Percentiles rank a stretch among this genome's conserved stretches.
Evolutionary conservation across 768 basidiomycete genomes (phyloP).

Genomic region (Auricularia auricula-judae): DNA sequence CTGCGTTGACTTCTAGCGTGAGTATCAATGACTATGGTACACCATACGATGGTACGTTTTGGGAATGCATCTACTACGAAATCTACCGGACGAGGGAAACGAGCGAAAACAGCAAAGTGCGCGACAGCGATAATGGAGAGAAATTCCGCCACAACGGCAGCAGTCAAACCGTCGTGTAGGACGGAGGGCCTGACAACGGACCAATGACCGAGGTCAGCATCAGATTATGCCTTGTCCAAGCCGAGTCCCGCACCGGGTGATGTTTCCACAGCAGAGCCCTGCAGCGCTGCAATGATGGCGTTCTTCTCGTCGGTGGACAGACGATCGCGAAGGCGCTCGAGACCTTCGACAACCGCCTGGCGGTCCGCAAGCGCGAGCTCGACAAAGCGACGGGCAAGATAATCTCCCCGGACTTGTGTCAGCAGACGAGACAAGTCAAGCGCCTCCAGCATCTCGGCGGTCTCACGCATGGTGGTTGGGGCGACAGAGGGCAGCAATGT

Average conservation of each 20-base stretch:
- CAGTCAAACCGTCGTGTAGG: slow-evolving; percentile 2
- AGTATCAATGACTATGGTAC: not conserved
- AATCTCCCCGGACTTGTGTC: slow-evolving; percentile 56
- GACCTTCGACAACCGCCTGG: slow-evolving; percentile 64
- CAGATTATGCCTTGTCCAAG: not conserved
- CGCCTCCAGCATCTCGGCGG: slow-evolving; percentile 58
- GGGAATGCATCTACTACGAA: not conserved
- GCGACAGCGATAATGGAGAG: not conserved
- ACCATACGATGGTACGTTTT: not conserved
- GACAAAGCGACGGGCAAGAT: slow-evolving; percentile 55
- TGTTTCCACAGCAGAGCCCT: slow-evolving; percentile 16
- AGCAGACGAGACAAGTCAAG: slow-evolving; percentile 55
- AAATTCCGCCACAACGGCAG: not conserved
- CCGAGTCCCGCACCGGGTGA: not conserved
- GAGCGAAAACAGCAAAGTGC: not conserved
- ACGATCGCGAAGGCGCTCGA: slow-evolving; percentile 60
- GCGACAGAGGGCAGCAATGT: slow-evolving; percentile 42
- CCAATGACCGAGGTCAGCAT: not conserved
- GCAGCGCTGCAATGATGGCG: slow-evolving; percentile 47
- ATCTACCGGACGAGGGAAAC: not conserved
- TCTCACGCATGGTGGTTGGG: slow-evolving; percentile 40
- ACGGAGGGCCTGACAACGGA: slow-evolving; percentile 5
- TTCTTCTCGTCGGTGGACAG: slow-evolving; percentile 65
- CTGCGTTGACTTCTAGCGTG: too few species aligned
- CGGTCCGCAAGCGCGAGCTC: slow-evolving; percentile 63